Evolutionary conservation across 768 basidiomycete species (phyloP).

Genomic region (Chalciporus sphaerocephalus): DNA sequence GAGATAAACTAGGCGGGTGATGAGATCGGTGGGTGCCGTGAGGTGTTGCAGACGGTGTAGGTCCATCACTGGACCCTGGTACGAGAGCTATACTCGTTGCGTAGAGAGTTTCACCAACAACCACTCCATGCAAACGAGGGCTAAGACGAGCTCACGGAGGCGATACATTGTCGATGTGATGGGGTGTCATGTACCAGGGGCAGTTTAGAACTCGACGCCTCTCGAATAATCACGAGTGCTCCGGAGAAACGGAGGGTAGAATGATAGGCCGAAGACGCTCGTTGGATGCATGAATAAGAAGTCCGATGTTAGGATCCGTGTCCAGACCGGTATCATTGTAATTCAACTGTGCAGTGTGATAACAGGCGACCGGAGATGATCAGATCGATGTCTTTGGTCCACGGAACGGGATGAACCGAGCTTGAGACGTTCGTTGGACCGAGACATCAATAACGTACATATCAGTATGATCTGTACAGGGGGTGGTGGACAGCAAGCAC

Average conservation of each 20-base stretch:
- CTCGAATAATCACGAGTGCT: background rate
- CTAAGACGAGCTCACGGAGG: no score
- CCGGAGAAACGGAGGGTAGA: background rate
- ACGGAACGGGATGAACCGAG: background rate
- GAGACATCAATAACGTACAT: background rate
- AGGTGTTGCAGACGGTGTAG: background rate
- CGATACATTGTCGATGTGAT: no score
- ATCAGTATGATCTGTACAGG: background rate
- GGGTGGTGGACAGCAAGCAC: background rate
- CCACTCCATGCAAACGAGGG: no score
- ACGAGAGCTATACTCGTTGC: no score
- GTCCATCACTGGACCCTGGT: no score
- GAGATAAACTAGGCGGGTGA: constrained; percentile 2
- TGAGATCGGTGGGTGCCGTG: constrained; percentile 14
- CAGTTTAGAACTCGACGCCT: background rate
- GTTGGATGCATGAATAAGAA: background rate
- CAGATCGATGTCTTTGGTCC: background rate
- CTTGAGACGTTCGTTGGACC: background rate
- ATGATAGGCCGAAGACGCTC: background rate
- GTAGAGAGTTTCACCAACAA: no score
- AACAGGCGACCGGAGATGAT: background rate
- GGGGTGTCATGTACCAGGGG: background rate
- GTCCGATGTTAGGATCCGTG: background rate
- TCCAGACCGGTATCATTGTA: background rate
- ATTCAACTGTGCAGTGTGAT: no score